phyloP scores from a whole-genome alignment of 2,329 filamentous ascomycete genomes.

The Sporothrix phasma region DNA sequence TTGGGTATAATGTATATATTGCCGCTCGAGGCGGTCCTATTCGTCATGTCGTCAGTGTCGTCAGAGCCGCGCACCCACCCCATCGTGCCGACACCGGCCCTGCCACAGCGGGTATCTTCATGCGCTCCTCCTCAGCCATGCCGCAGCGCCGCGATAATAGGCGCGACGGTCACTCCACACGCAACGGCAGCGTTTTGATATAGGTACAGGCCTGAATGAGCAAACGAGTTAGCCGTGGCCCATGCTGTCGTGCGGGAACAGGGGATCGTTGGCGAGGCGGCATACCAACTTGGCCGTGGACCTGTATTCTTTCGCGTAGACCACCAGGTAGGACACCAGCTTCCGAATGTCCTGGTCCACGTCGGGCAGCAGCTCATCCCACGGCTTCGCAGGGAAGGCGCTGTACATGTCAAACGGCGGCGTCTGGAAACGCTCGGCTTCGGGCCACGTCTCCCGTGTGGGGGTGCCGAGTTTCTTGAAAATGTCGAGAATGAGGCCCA shows the following conservation, averaged over 20 bases:
- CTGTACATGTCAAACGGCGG: conserved; percentile 89
- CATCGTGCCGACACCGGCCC: no score
- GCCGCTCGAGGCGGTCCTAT: no score
- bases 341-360: conserved; percentile 49
- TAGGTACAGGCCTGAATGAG: no score
- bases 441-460: conserved; percentile 70
- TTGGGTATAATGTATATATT: no score
- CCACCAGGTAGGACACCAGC: conserved; percentile 57
- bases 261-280: neutral
- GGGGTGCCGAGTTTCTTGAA: conserved; percentile 89
- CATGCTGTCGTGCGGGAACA: no score
- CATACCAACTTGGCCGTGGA: conserved; percentile 54
- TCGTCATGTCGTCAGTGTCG: no score
- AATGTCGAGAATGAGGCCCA: conserved; percentile 82
- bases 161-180: no score
- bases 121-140: no score
- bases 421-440: conserved; percentile 54
- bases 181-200: no score
- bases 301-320: conserved; percentile 57
- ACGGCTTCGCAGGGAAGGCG: conserved; percentile 55
- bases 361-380: conserved; percentile 59
- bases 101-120: no score
- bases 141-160: no score
- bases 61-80: no score
- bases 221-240: neutral